Base-by-base conservation (phyloP, 495 filamentous ascomycete species). In the Oidiodendron maius region DNA sequence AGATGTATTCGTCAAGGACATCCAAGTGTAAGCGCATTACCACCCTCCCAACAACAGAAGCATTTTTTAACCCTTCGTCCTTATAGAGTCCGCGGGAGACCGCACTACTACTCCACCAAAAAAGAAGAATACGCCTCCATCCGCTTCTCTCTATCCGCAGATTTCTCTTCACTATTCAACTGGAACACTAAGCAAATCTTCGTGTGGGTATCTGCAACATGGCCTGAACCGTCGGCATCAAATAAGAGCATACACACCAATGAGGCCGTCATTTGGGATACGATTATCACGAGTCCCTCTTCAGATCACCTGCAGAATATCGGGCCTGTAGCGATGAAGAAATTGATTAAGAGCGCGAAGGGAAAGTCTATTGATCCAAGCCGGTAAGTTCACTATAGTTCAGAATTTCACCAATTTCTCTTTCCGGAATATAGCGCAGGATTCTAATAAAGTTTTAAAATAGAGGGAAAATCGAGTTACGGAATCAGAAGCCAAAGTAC, bases 151-250 rank as follows among this genome's bases (percentile, higher is more conserved):
- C 80, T 97, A 17, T 83, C 95, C 53, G 70, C 71, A 30, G 91
- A 98, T 69, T 78, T 98, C 43, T 80, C 81, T 47, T 83, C 85
- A 22, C 83, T 99, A 59, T 96, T 96, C 81, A 95, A 86, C 67
- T 99, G 94, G 94, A 99, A 99, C 72, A 99, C 93, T n/a, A 99
- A 99, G 68, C 89, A 96, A 67, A 67, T 97, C 57, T 99, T 97
- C 69, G 80, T 94, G 65, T 98, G 93, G 76, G 80, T 98, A 40
- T 87, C 86, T 41, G 90, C 91, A 26, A 80, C 81, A 20, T 98
- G 91, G 76, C 85, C 90, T 42, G 75, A 80, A 18, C 58, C 64
- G 48, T 62, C 63, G 50, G 32, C 47, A 49, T 50, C 34, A 48
- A 62, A 64, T 50, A 30, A 44, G 50, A 50, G 30, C 56, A 46